These are phyloP conservation scores for Yarrowia deformans DNA, from an alignment of 805 yeast genomes.

Conservation along the genomic window DNA sequence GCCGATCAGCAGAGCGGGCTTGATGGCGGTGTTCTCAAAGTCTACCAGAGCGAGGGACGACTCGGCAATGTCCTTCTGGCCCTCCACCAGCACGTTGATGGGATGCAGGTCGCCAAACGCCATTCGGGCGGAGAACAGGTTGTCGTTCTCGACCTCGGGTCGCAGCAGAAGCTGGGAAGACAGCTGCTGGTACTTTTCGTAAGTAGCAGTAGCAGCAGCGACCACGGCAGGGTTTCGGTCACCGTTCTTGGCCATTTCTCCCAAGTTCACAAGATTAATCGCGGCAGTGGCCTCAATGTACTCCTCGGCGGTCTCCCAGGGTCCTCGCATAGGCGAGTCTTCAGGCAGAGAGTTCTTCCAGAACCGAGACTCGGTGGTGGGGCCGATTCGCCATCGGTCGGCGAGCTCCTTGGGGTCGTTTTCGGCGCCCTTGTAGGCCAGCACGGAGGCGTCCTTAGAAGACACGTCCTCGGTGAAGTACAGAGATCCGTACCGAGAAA, in stretches of 20 bases:
- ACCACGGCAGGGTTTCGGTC: conserved; percentile 51
- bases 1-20: conserved; percentile 79
- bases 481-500: conserved; percentile 80
- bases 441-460: conserved; percentile 53
- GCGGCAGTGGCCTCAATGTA: conserved; percentile 69
- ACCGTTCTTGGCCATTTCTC: conserved; percentile 62
- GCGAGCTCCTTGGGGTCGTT: conserved; percentile 56
- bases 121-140: conserved; percentile 72
- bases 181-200: conserved; percentile 63
- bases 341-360: conserved; percentile 70
- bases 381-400: conserved; percentile 88
- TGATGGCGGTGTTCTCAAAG: conserved; percentile 79
- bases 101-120: conserved; percentile 89
- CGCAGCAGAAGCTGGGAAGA: conserved; percentile 64
- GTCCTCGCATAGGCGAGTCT: conserved; percentile 67
- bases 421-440: conserved; percentile 67
- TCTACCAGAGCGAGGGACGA: conserved; percentile 64
- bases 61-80: conserved; percentile 49
- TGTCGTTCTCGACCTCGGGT: conserved; percentile 57
- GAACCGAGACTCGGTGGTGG: conserved; percentile 79
- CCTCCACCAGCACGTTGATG: conserved; percentile 72
- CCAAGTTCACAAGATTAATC: conserved; percentile 69
- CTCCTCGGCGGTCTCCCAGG: conserved; percentile 75
- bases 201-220: conserved; percentile 64
- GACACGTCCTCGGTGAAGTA: conserved; percentile 77